Percentiles rank a stretch among this genome's conserved stretches.
These are phyloP conservation scores for Colletotrichum navitas DNA, from an alignment of 2,329 filamentous ascomycete species.

Conservation along the genomic window DNA sequence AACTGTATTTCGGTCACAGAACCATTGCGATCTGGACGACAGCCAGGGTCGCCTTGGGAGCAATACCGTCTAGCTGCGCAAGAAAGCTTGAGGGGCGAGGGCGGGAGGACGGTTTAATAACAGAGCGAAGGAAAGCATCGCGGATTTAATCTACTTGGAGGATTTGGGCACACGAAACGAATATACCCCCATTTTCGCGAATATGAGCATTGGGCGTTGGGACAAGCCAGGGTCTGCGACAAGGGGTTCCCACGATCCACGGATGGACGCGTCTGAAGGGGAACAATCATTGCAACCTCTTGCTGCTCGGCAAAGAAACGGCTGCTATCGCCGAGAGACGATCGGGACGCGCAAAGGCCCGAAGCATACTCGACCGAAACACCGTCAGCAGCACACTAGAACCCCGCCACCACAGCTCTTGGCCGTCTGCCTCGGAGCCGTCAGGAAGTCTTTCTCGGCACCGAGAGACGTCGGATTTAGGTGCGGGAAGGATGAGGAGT, in stretches of 20 bases:
- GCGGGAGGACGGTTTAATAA: background rate
- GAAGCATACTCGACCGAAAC: background rate
- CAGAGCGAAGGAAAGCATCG: background rate
- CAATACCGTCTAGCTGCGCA: conserved; percentile 5
- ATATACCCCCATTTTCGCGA: background rate
- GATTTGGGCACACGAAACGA: background rate
- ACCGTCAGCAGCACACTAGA: background rate
- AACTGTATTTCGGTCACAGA: background rate
- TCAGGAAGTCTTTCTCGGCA: background rate
- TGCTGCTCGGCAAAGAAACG: background rate
- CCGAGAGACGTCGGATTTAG: conserved; percentile 29
- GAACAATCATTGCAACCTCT: background rate
- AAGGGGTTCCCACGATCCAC: conserved; percentile 27
- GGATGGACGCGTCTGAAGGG: background rate
- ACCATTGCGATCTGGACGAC: conserved; percentile 10
- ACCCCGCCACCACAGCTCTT: background rate
- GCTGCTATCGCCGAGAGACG: no score
- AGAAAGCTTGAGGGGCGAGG: background rate
- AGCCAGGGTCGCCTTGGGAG: conserved; percentile 22
- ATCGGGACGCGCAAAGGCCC: background rate
- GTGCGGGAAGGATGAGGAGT: conserved; percentile 21
- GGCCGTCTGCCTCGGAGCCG: background rate
- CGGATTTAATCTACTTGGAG: background rate
- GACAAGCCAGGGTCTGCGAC: conserved; percentile 27
- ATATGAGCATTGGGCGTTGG: background rate